phyloP scores from a whole-genome alignment of 2,329 filamentous ascomycete species.

The Metarhizium rileyi region DNA sequence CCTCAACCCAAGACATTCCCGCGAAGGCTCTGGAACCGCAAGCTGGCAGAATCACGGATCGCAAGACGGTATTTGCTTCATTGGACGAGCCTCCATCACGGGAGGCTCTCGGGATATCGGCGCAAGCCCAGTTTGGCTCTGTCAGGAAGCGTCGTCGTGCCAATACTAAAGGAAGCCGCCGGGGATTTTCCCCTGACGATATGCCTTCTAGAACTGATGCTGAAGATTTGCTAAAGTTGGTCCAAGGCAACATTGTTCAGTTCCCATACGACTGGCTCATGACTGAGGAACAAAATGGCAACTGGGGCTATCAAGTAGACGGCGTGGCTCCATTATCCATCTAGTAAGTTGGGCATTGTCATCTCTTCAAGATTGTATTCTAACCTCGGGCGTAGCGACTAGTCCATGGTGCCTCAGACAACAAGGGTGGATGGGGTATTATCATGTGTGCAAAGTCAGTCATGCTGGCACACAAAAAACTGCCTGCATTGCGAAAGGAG shows the following conservation, averaged over 20 bases:
- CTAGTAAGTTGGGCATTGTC: constrained; percentile 55
- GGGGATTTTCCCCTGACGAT: constrained; percentile 61
- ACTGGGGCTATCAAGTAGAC: constrained; percentile 96
- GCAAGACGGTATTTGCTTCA: constrained; percentile 47
- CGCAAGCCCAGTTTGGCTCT: constrained; percentile 32
- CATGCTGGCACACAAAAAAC: constrained; percentile 19
- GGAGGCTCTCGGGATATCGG: constrained; percentile 20
- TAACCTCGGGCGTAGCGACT: neutral
- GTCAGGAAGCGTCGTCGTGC: constrained; percentile 55
- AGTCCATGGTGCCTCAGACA: neutral
- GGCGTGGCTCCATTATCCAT: constrained; percentile 94
- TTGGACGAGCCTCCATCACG: constrained; percentile 37
- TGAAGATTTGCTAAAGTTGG: constrained; percentile 68
- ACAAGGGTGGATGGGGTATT: neutral
- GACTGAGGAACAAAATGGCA: constrained; percentile 82
- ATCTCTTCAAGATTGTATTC: neutral
- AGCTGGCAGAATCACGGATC: constrained; percentile 32
- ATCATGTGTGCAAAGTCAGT: neutral
- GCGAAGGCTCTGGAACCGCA: constrained; percentile 23
- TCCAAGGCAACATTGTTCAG: constrained; percentile 80
- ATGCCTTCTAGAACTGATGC: constrained; percentile 66
- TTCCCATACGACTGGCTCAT: constrained; percentile 96
- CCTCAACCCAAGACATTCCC: constrained; percentile 32
- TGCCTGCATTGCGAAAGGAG: constrained; percentile 10
- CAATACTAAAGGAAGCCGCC: constrained; percentile 59